phyloP scores from a whole-genome alignment of 2,329 filamentous ascomycete genomes.

The Cytospora schulzeri region DNA sequence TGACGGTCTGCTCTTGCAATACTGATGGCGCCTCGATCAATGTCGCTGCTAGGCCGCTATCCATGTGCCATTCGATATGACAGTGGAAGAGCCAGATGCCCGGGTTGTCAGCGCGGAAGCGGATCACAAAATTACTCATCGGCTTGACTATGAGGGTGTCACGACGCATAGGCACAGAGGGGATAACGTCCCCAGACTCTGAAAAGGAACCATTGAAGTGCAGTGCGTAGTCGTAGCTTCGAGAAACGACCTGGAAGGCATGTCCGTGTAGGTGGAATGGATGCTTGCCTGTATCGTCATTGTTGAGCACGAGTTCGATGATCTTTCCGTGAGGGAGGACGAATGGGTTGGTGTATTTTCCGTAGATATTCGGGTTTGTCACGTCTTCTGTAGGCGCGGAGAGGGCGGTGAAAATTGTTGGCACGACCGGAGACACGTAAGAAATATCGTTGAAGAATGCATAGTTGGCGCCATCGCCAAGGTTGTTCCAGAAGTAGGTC shows the following conservation, averaged over 20 bases:
- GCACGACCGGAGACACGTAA: conserved; percentile 74
- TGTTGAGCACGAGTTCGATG: conserved; percentile 79
- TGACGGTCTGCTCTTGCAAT: conserved; percentile 49
- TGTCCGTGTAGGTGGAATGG: conserved; percentile 82
- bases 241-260: conserved; percentile 68
- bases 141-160: conserved; percentile 70
- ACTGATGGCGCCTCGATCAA: conserved; percentile 43
- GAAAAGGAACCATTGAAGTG: conserved; percentile 47
- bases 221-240: conserved; percentile 60
- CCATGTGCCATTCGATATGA: conserved; percentile 61
- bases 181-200: conserved; percentile 49
- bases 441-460: conserved; percentile 78
- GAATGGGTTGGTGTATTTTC: conserved; percentile 65
- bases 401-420: conserved; percentile 76
- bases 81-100: conserved; percentile 55
- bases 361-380: conserved; percentile 66
- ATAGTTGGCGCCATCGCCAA: conserved; percentile 69
- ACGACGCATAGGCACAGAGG: conserved; percentile 62
- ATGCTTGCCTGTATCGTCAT: conserved; percentile 69
- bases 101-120: conserved; percentile 66
- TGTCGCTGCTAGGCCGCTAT: conserved; percentile 48
- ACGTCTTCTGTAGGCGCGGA: conserved; percentile 56
- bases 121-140: conserved; percentile 67
- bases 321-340: conserved; percentile 68
- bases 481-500: conserved; percentile 47